phyloP scores from a whole-genome alignment of 192 early-diverging fungal genomes.

The Linnemannia schmuckeri region DNA sequence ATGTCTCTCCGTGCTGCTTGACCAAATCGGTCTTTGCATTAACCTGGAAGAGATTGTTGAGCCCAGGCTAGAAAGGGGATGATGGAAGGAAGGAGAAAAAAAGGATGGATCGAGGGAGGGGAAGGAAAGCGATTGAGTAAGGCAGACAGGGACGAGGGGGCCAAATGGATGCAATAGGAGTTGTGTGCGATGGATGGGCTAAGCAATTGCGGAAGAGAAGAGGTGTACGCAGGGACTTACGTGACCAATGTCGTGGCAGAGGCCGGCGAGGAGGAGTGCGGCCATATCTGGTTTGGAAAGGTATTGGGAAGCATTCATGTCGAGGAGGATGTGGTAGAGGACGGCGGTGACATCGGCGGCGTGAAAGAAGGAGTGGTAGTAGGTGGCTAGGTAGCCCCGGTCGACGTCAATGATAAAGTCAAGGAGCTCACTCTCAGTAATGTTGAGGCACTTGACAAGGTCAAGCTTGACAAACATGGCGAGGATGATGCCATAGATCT shows the following conservation, averaged over 20 bases:
- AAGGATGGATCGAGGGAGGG: background rate
- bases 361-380: constrained; percentile 94
- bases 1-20: constrained; percentile 77
- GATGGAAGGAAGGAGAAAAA: background rate
- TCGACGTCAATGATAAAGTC: constrained; percentile 90
- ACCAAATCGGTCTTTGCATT: constrained; percentile 87
- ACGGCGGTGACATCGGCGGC: constrained; percentile 91
- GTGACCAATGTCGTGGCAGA: constrained; percentile 93
- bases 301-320: constrained; percentile 76
- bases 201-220: background rate
- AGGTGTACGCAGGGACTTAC: constrained; percentile 57
- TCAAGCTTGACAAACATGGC: constrained; percentile 80
- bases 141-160: background rate
- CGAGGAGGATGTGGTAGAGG: constrained; percentile 81
- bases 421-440: constrained; percentile 75
- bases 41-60: constrained; percentile 93
- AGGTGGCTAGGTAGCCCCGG: constrained; percentile 84
- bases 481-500: constrained; percentile 87
- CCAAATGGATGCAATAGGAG: background rate
- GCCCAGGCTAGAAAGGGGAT: constrained; percentile 77
- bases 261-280: constrained; percentile 82
- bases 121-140: background rate
- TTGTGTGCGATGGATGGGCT: background rate
- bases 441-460: constrained; percentile 70
- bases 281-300: constrained; percentile 80